Percentiles rank a stretch among this genome's conserved stretches.
Conservation (phyloP, 2,329 filamentous ascomycete genomes). For the Fusarium hostae region DNA sequence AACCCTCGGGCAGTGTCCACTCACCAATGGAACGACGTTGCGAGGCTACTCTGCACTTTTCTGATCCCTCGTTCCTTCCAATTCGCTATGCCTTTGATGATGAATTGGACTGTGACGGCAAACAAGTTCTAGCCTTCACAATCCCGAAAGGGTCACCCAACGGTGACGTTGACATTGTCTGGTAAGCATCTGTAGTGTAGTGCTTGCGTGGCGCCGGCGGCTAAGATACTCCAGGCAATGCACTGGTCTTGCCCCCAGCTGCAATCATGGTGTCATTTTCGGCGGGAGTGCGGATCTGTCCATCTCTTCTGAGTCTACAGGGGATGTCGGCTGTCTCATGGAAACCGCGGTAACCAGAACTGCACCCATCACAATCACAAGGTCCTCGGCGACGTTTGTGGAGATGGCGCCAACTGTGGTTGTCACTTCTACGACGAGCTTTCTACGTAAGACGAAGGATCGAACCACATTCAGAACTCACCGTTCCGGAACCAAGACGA, state of each 20-base stretch:
- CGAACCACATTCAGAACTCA: not conserved
- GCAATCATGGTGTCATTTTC: not conserved
- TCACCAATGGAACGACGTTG: not conserved
- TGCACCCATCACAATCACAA: not conserved
- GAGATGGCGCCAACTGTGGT: not conserved
- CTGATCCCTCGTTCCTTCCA: not conserved
- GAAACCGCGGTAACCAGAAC: not conserved
- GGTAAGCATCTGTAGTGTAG: not conserved
- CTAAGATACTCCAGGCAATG: constrained; percentile 1
- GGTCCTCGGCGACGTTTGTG: not conserved
- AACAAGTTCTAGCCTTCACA: not conserved
- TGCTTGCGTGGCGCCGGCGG: not conserved
- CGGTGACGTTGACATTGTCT: not conserved
- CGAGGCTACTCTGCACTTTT: not conserved
- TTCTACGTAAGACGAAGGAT: not conserved
- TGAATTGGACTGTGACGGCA: not conserved
- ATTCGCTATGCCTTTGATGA: not conserved
- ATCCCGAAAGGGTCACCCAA: not conserved
- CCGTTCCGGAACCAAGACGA: not conserved
- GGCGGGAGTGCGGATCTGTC: not conserved
- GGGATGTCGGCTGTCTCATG: not conserved
- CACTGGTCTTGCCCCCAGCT: constrained; percentile 2
- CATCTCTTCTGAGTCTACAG: not conserved
- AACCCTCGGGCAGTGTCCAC: not conserved
- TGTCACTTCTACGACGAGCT: not conserved